These are phyloP conservation scores for Xylariaceae sp. DNA, from an alignment of 2,329 filamentous ascomycete genomes.

Conservation along the genomic window DNA sequence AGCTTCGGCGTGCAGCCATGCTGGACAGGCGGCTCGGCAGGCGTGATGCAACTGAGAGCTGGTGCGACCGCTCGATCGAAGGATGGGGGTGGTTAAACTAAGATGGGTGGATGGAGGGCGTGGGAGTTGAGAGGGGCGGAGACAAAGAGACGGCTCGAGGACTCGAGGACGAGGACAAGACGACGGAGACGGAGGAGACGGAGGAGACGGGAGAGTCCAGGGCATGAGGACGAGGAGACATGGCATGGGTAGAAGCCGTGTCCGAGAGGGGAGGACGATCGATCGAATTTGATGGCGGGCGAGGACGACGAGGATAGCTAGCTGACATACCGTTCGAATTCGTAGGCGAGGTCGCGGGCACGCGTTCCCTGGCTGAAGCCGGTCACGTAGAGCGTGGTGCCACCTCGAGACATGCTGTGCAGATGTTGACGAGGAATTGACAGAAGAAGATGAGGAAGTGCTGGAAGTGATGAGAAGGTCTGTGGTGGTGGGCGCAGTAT, in stretches of 20 bases:
- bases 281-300: constrained; percentile 37
- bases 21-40: constrained; percentile 33
- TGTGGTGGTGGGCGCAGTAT: too few species aligned
- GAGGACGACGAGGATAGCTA: constrained; percentile 35
- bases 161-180: constrained; percentile 33
- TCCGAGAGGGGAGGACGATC: constrained; percentile 42
- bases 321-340: constrained; percentile 99
- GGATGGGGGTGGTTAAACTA: constrained; percentile 37
- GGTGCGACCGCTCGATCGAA: constrained; percentile 46
- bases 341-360: constrained; percentile 98
- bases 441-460: too few species aligned
- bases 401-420: constrained; percentile 79
- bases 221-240: constrained; percentile 31
- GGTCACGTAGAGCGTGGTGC: constrained; percentile 95
- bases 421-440: constrained; percentile 1
- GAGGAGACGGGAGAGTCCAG: constrained; percentile 30
- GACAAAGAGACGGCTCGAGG: constrained; percentile 37
- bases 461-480: too few species aligned
- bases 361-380: constrained; percentile 98
- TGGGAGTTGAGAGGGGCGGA: constrained; percentile 25
- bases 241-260: constrained; percentile 29
- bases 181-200: constrained; percentile 31
- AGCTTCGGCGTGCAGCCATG: constrained; percentile 32
- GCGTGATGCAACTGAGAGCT: constrained; percentile 32
- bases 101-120: constrained; percentile 30